Evolutionary conservation across 1,284 basidiomycete species (phyloP).

Genomic region (Takashimella koratensis): DNA sequence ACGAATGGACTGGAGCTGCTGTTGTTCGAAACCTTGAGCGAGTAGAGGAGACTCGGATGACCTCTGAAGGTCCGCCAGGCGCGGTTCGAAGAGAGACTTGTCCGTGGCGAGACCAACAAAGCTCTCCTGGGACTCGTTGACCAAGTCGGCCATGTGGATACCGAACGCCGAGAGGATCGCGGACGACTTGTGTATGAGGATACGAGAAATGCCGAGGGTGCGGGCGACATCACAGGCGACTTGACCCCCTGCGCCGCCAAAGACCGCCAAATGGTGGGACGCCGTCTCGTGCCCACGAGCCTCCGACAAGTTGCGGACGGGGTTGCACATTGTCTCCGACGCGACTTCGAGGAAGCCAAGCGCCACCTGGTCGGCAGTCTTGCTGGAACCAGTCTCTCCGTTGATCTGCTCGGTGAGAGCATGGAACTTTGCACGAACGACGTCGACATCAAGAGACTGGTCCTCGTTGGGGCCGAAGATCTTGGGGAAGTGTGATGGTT

Average conservation of each 20-base stretch:
- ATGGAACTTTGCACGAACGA: constrained; percentile 40
- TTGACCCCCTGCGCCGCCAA: constrained; percentile 11
- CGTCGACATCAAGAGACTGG: constrained; percentile 48
- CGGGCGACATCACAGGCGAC: constrained; percentile 5
- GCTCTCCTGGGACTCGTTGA: constrained; percentile 1
- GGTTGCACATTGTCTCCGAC: constrained; percentile 3
- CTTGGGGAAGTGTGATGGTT: constrained; percentile 20
- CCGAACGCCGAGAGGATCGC: constrained; percentile 9
- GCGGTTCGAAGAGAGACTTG: neutral
- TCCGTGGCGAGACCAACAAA: neutral
- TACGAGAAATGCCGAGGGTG: constrained; percentile 2
- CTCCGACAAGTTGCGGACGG: constrained; percentile 2
- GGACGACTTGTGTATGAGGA: constrained; percentile 7
- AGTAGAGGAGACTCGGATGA: constrained; percentile 45
- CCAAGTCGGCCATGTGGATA: constrained; percentile 8
- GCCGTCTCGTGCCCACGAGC: constrained; percentile 3
- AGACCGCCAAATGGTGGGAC: constrained; percentile 2
- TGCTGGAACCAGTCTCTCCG: neutral
- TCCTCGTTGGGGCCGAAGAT: constrained; percentile 54
- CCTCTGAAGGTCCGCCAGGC: neutral
- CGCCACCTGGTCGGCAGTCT: constrained; percentile 7
- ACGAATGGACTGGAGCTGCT: neutral
- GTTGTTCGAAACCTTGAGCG: constrained; percentile 1
- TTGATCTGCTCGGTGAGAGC: constrained; percentile 48
- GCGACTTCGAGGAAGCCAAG: constrained; percentile 7